Percentiles rank a stretch among this genome's conserved stretches.
These are phyloP conservation scores for Sporodiniella umbellata DNA, from an alignment of 371 early-diverging fungal species.

Conservation along the genomic window DNA sequence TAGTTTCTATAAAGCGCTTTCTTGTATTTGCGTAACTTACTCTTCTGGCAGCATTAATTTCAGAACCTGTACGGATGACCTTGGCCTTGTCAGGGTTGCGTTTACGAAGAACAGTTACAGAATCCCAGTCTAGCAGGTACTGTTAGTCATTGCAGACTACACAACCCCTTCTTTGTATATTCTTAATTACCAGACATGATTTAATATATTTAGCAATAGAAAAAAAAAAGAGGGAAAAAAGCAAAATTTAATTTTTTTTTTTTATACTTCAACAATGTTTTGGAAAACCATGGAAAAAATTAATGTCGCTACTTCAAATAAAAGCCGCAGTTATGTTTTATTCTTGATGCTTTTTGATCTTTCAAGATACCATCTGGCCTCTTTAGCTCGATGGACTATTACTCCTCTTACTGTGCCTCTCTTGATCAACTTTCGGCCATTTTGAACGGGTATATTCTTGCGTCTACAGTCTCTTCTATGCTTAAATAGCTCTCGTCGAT, in stretches of 20 bases:
- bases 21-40: conserved; percentile 22
- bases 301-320: not conserved
- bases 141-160: not conserved
- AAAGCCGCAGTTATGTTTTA: not conserved
- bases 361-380: conserved; percentile 42
- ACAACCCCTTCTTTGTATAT: not conserved
- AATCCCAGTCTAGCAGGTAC: conserved; percentile 65
- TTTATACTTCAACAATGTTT: not conserved
- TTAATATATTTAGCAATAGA: conserved; percentile 1
- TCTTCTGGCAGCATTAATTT: conserved; percentile 79
- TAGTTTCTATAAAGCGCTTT: not conserved
- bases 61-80: conserved; percentile 63
- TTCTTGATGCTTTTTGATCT: conserved; percentile 40
- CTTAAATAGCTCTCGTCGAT: conserved; percentile 49
- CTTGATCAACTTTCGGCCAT: conserved; percentile 21
- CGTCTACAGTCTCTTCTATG: conserved; percentile 41
- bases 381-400: conserved; percentile 39
- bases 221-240: conserved; percentile 2
- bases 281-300: conserved; percentile 18
- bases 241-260: not conserved
- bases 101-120: conserved; percentile 78
- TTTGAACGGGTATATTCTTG: conserved; percentile 27
- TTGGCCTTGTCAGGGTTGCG: conserved; percentile 58
- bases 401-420: conserved; percentile 36
- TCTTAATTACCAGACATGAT: conserved; percentile 30